Conservation (phyloP, 2,329 filamentous ascomycete genomes). For the Diaporthe sp. region DNA sequence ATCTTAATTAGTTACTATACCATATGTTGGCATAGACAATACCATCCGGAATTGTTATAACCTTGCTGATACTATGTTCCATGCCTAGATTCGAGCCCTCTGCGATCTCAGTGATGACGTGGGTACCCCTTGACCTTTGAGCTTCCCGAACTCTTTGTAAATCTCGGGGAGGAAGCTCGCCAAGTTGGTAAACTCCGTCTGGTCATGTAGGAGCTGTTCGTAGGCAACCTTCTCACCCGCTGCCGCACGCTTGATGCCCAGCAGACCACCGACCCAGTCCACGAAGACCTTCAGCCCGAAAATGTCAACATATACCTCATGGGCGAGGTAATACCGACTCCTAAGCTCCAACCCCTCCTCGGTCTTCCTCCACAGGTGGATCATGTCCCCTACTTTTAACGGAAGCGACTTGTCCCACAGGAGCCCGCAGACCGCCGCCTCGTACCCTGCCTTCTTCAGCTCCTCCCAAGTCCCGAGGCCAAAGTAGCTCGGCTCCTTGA, state of each 20-base stretch:
- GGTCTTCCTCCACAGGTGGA: conserved; percentile 38
- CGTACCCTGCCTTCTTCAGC: conserved; percentile 30
- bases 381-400: conserved; percentile 39
- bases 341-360: conserved; percentile 34
- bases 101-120: not conserved
- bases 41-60: too few relatives aligned
- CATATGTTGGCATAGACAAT: too few relatives aligned
- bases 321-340: conserved; percentile 40
- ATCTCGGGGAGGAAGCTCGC: conserved; percentile 36
- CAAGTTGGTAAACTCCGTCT: conserved; percentile 40
- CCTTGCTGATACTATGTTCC: too few relatives aligned
- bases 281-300: conserved; percentile 29
- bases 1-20: too few relatives aligned
- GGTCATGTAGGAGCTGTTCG: conserved; percentile 39
- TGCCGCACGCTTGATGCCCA: conserved; percentile 34
- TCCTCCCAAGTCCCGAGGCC: conserved; percentile 36
- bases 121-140: not conserved
- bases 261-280: conserved; percentile 19
- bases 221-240: conserved; percentile 36
- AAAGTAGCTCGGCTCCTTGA: conserved; percentile 36
- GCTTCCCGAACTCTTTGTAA: conserved; percentile 24
- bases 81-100: not conserved
- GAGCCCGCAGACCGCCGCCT: conserved; percentile 36
- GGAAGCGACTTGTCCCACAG: conserved; percentile 37
- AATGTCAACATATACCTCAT: conserved; percentile 34